Base-by-base conservation (phyloP, 2,329 filamentous ascomycete species). In the Aspergillus phoenicis region DNA sequence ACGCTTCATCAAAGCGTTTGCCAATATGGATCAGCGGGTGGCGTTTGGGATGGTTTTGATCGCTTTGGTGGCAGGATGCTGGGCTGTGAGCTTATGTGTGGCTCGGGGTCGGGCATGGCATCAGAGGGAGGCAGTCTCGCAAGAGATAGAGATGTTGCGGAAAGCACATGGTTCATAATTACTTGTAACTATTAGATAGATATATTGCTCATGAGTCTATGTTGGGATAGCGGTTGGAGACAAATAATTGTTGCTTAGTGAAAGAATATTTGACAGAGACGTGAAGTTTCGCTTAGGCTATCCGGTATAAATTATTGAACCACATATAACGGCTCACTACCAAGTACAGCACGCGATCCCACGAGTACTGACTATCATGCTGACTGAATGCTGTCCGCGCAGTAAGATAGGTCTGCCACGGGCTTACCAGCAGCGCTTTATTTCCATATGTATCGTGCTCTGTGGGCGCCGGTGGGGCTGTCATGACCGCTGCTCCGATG, bases 301-400 rank as follows among this genome's bases (percentile, higher is more conserved):
- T 17, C 52, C 53, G 55, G 52, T 59, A 57, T 52, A 68, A 8
- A 45, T 67, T 66, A 57, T 80, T 80, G 62, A 77, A 77, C 77
- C 77, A 80, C 39, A 78, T 74, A 59, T 79, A 77, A 43, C 77
- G 74, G 62, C 75, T 78, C 8, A 77, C 51, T 1, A 78, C 59
- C 71, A 79, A 69, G 64, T 79, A 80, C 59, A 80, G 41, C 41
- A 75, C 68, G 15, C 77, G 69, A 58, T 79, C 77, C 75, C 77
- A 79, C 1, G 76, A 75, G 57, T 79, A 79, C 65, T 80, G 77
- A 57, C 73, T 77, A 36, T 62, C 62, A 60, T 80, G 77, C 49
- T 73, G 72, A 20, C 71, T 68, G 61, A 80, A 78, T 0, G 77
- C 77, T 8, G 65, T 48, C n/a, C 77, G 67, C 5, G 76, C 77